A percentile compares a stretch with the other conserved stretches of the same genome.
These are phyloP conservation scores for Phlebiopsis gigantea DNA, from an alignment of 768 basidiomycete genomes.

Conservation along the genomic window DNA sequence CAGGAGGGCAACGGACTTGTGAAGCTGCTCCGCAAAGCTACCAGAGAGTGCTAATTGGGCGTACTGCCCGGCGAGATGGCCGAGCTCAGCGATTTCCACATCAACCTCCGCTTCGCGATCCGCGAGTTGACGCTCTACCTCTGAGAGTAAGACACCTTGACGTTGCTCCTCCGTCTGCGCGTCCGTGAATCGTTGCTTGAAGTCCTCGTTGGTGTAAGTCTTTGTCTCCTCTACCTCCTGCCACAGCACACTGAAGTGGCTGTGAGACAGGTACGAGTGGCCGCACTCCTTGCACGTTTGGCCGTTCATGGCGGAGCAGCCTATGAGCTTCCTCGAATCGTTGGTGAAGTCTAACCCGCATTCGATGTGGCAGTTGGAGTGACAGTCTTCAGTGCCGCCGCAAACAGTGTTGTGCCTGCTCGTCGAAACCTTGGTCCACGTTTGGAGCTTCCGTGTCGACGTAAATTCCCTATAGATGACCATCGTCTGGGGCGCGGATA, in stretches of 20 bases:
- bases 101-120: conserved; percentile 14
- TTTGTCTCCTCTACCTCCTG: not conserved
- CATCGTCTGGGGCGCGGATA: not conserved
- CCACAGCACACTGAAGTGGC: conserved; percentile 16
- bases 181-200: not conserved
- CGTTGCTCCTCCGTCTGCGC: not conserved
- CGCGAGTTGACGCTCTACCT: not conserved
- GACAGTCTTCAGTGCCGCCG: not conserved
- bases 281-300: conserved; percentile 11
- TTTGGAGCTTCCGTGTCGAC: not conserved
- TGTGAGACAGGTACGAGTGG: conserved; percentile 14
- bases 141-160: no score
- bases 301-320: not conserved
- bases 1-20: no score
- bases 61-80: no score
- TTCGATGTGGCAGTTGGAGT: conserved; percentile 12
- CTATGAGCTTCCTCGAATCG: not conserved
- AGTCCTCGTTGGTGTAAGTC: no score
- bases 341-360: conserved; percentile 1
- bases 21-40: no score
- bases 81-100: no score
- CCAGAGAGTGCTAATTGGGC: no score
- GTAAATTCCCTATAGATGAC: not conserved
- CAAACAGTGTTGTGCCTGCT: not conserved
- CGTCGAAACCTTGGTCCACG: not conserved